phyloP scores from a whole-genome alignment of 257 asterid genomes.

The Forsythia viridissima region DNA sequence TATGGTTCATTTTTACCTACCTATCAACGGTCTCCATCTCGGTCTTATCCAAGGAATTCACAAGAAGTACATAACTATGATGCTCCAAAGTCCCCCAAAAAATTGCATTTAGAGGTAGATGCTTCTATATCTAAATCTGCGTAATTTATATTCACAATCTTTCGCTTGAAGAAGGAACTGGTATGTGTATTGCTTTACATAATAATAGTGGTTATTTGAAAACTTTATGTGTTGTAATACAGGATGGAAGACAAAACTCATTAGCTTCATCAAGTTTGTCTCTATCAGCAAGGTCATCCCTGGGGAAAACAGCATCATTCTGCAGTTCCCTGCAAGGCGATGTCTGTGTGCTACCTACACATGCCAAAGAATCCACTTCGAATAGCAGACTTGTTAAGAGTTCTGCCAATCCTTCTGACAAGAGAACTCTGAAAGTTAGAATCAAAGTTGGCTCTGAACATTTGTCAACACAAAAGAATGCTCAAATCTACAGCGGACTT shows the following conservation, averaged over 20 bases:
- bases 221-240: constrained; percentile 38
- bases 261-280: constrained; percentile 55
- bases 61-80: constrained; percentile 45
- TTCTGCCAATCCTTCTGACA: constrained; percentile 51
- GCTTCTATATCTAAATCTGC: constrained; percentile 13
- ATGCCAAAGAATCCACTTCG: constrained; percentile 44
- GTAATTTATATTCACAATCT: neutral
- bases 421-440: constrained; percentile 77
- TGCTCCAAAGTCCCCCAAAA: constrained; percentile 57
- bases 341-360: constrained; percentile 34
- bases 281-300: constrained; percentile 52
- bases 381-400: constrained; percentile 44
- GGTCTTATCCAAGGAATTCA: constrained; percentile 63
- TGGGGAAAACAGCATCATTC: constrained; percentile 42
- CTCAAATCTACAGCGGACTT: constrained; percentile 86
- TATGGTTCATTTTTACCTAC: constrained; percentile 97
- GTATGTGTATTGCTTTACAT: constrained; percentile 7
- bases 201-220: constrained; percentile 28
- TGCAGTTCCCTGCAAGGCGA: constrained; percentile 37
- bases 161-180: neutral
- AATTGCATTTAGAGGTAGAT: constrained; percentile 63
- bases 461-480: constrained; percentile 67
- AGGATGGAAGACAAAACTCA: constrained; percentile 67
- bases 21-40: constrained; percentile 76
- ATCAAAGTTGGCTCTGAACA: constrained; percentile 84